These are phyloP conservation scores for Ensete glaucum DNA, from an alignment of 176 grass and related monocot genomes.

Conservation along the genomic window DNA sequence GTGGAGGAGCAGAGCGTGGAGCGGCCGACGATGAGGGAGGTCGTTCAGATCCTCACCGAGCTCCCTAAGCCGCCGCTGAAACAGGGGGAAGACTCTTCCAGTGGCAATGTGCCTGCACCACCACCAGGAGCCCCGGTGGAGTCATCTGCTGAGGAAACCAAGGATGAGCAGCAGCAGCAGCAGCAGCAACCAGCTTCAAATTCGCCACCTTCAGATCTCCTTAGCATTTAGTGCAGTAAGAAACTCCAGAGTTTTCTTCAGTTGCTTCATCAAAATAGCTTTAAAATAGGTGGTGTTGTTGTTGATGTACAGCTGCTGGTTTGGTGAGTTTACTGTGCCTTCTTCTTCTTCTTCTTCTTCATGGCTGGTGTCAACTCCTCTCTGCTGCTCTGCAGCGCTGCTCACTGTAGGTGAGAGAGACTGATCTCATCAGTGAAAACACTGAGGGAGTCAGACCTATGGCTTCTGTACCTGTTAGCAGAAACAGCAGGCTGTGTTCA, in stretches of 20 bases:
- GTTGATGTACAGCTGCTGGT: background rate
- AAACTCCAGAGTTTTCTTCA: background rate
- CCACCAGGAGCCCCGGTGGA: constrained; percentile 15
- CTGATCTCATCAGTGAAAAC: background rate
- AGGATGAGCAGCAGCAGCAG: constrained; percentile 28
- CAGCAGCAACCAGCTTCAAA: constrained; percentile 9
- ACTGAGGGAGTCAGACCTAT: background rate
- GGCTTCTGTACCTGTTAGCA: background rate
- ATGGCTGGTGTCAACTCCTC: background rate
- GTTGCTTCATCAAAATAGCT: background rate
- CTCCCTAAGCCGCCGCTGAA: constrained; percentile 34
- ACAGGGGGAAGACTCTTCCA: constrained; percentile 25
- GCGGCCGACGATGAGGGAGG: constrained; percentile 86
- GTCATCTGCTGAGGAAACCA: constrained; percentile 25
- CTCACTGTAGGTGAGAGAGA: background rate
- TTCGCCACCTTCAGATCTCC: constrained; percentile 35
- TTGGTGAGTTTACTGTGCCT: background rate
- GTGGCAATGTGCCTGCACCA: constrained; percentile 7
- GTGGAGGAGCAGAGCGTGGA: constrained; percentile 94
- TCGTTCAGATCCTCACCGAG: constrained; percentile 83
- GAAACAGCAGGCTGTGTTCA: background rate
- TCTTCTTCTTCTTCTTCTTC: background rate
- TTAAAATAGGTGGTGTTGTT: background rate
- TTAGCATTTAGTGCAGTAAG: constrained; percentile 55
- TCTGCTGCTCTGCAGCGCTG: background rate